Evolutionary conservation across 225 moss, liverwort and hornwort genomes (phyloP), one percentile per base, ranked within the genome.

Genomic region (Bryoerythrophyllum caledonicum): DNA sequence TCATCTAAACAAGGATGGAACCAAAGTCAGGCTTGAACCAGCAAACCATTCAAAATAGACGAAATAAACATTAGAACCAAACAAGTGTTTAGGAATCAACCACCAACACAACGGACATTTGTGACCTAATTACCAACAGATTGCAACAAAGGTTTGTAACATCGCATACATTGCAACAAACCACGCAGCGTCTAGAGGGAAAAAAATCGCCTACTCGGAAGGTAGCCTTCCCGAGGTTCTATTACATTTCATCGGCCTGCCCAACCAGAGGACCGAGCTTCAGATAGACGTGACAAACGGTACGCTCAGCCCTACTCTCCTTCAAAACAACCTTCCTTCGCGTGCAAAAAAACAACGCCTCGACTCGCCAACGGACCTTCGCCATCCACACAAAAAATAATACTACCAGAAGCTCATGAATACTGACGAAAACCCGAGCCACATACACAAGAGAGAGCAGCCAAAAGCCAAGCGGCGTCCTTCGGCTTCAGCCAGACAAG

Each of bases 341-440:
- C 32, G 32, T 32, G 32, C 7, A 19, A 49, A 44, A 15, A 19
- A 49, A 4, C 46, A 46, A 46, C 15, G 20, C 12, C 15, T 14
- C 2, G 37, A 21, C 61, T 56, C 61, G 74, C 69, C 49, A 51
- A 70, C 17, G 53, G 52, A 71, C 51, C 66, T 68, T 77, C 65
- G 71, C 79, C 84, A 74, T 81, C 79, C 77, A 84, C 84, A 82
- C 77, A 79, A 84, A 71, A 17, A 19, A 49, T 49, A 78, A 74
- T 32, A 34, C 41, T 65, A 70, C 81, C 84, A 84, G 81, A 82
- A 74, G 15, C 77, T 74, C 79, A 71, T 79, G 61, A 73, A 61
- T 55, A 66, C 82, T 80, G 74, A 86, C 81, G 72, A 72, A 68
- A 75, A 83, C 78, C 83, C 81, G n/a, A n/a, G n/a, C n/a, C n/a